Percentiles rank a stretch among this genome's conserved stretches.
Evolutionary conservation across 768 basidiomycete species (phyloP).

Genomic region (Pisolithus marmoratus): DNA sequence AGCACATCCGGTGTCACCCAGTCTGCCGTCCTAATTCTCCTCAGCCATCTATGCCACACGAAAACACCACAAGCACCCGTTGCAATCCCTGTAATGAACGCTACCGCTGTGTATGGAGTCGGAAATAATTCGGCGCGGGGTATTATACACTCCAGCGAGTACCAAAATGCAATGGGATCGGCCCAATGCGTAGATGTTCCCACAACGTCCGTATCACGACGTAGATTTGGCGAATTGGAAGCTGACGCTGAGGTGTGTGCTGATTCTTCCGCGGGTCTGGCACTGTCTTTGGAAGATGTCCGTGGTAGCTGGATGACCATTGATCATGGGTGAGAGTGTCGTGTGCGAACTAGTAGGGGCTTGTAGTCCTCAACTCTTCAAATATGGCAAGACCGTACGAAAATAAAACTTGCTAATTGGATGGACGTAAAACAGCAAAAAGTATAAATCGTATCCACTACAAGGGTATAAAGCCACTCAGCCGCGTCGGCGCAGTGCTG

Average conservation of each 20-base stretch:
- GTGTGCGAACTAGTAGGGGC: no score
- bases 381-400: neutral
- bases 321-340: neutral
- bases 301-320: neutral
- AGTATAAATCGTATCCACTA: constrained; percentile 3
- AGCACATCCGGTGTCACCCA: constrained; percentile 62
- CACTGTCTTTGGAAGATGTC: neutral
- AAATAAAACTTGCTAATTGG: neutral
- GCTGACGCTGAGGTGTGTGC: neutral
- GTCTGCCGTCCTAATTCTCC: constrained; percentile 55
- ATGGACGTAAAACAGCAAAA: neutral
- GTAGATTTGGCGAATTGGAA: neutral
- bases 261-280: neutral
- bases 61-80: constrained; percentile 2
- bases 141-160: neutral
- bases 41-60: constrained; percentile 42
- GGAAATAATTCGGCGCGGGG: neutral
- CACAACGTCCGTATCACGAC: neutral
- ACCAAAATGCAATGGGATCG: neutral
- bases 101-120: neutral
- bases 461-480: constrained; percentile 17
- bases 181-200: neutral
- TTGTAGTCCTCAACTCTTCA: no score
- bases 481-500: constrained; percentile 2
- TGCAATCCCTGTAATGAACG: neutral